Conservation (phyloP, 768 basidiomycete species). For the Holtermanniella nyarrowii region DNA sequence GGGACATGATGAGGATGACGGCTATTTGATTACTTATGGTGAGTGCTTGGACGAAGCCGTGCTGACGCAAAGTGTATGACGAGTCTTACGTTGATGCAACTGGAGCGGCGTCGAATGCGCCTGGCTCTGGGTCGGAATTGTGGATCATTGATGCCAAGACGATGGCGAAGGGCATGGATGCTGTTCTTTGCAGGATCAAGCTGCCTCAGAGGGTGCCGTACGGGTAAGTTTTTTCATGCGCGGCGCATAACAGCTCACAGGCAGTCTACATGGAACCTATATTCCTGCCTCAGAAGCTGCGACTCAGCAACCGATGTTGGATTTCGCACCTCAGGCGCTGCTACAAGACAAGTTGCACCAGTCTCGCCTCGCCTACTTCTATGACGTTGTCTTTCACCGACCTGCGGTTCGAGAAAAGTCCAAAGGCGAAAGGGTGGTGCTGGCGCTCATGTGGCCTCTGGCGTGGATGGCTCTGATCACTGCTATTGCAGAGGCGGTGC, state of each 20-base stretch:
- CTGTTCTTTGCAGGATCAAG: conserved; percentile 33
- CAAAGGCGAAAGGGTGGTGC: conserved; percentile 14
- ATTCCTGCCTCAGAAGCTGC: conserved; percentile 15
- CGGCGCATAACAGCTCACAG: conserved; percentile 1
- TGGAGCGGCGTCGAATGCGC: conserved; percentile 23
- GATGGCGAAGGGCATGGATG: conserved; percentile 28
- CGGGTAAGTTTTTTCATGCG: conserved; percentile 19
- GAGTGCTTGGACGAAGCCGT: conserved; percentile 4
- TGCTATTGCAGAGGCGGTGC: conserved; percentile 10
- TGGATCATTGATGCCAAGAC: conserved; percentile 43
- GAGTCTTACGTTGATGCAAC: conserved; percentile 33
- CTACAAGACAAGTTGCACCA: conserved; percentile 27
- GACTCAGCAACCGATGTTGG: conserved; percentile 13
- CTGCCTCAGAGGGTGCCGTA: conserved; percentile 40
- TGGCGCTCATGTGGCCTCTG: conserved; percentile 23
- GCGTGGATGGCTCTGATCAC: conserved; percentile 19
- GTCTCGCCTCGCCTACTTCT: conserved; percentile 27
- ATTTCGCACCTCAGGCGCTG: conserved; percentile 19
- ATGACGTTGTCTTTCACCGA: conserved; percentile 27
- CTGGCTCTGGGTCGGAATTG: conserved; percentile 38
- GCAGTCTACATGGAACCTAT: conserved; percentile 33
- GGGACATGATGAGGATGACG: conserved; percentile 38
- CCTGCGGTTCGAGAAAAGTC: conserved; percentile 19
- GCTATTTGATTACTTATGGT: conserved; percentile 41
- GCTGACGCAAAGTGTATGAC: conserved; percentile 39